Evolutionary conservation across 192 early-diverging fungal genomes (phyloP).

Genomic region (Phlyctochytrium arcticum): DNA sequence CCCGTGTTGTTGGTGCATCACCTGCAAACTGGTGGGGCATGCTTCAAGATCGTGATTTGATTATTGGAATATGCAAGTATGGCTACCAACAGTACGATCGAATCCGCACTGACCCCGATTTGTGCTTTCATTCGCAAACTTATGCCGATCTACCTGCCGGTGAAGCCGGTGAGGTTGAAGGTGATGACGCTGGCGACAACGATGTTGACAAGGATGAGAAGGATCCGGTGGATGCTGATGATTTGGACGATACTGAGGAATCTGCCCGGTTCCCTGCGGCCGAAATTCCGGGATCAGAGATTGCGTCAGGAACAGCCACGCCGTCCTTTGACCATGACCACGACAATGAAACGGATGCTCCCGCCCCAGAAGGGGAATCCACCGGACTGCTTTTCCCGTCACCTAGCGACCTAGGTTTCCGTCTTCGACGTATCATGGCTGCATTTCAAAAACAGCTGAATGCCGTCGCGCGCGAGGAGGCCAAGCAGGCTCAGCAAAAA

Average conservation of each 20-base stretch:
- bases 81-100: slow-evolving; percentile 67
- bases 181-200: slow-evolving; percentile 14
- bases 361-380: neutral
- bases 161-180: slow-evolving; percentile 11
- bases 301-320: slow-evolving; percentile 18
- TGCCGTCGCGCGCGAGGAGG: slow-evolving; percentile 29
- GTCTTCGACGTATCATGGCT: slow-evolving; percentile 42
- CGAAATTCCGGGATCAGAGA: slow-evolving; percentile 6
- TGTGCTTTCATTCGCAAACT: slow-evolving; percentile 35
- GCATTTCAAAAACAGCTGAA: slow-evolving; percentile 40
- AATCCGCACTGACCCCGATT: slow-evolving; percentile 43
- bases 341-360: neutral
- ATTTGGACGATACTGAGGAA: slow-evolving; percentile 24
- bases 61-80: slow-evolving; percentile 72
- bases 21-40: slow-evolving; percentile 65
- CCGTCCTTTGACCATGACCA: slow-evolving; percentile 12
- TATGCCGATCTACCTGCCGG: slow-evolving; percentile 18
- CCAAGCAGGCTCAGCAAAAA: slow-evolving; percentile 26
- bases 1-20: slow-evolving; percentile 57
- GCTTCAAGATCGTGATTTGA: slow-evolving; percentile 71
- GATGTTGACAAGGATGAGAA: slow-evolving; percentile 15
- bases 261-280: neutral
- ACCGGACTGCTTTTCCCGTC: slow-evolving; percentile 35
- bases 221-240: slow-evolving; percentile 17
- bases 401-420: slow-evolving; percentile 43